Base-by-base conservation (phyloP, 306 rosid species). In the Corylus heterophylla region DNA sequence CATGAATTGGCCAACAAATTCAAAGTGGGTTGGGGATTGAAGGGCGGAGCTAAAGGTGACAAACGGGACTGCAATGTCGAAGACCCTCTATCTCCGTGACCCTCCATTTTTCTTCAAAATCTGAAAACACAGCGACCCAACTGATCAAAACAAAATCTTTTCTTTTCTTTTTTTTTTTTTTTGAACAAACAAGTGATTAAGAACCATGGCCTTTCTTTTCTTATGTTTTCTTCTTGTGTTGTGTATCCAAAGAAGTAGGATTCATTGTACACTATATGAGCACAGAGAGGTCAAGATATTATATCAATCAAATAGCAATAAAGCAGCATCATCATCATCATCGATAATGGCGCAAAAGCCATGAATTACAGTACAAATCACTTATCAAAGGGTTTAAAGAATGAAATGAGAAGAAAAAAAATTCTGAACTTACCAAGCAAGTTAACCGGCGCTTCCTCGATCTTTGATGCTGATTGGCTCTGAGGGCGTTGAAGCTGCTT, bases 11-110 rank as follows among this genome's bases (percentile, higher is more conserved):
- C 78, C 22, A 64, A 68, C 20, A 62, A 61, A 78, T 61, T 72
- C 61, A 62, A 85, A 68, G 31, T 35, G 44, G 85, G 78, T 63
- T 80, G 88, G 51, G 68, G 69, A 20, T 61, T 14, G 31, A 92
- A 89, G 79, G 94, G 92, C 81, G 82, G 86, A 54, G 97, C 97
- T 5, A 78, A 81, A 37, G 92, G 78, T 39, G 97, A 89, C 85
- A 92, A 88, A 69, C 89, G 88, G 58, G 91, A 85, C 5, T 77
- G 68, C 54, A 11, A 49, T 58, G 68, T 50, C 44, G 75, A 14
- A 5, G 84, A 83, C 3, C 51, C 69, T 71, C 69, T 54, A 59
- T 72, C 66, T 31, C 68, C 73, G 44, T 50, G 37, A 62, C 54
- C 80, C 49, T 16, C 75, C 79, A 58, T 73, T 50, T 83, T 83